Conservation (phyloP, 2,329 filamentous ascomycete species). For the Hysterium pulicare region DNA sequence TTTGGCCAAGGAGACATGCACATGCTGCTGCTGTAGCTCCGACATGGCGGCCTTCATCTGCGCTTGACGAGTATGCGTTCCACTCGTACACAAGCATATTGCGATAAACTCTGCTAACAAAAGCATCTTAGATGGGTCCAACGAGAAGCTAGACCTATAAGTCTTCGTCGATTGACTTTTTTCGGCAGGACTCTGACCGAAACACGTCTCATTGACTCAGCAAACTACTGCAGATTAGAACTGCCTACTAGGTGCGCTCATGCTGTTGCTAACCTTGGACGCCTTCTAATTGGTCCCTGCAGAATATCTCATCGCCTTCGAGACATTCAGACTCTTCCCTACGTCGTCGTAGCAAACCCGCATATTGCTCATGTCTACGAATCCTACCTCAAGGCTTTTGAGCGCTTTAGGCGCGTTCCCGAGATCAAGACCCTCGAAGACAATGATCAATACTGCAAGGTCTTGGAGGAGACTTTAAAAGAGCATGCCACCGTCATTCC, state of each 20-base stretch:
- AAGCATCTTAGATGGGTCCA: slow-evolving; percentile 78
- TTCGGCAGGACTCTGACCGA: slow-evolving; percentile 94
- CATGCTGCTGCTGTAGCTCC: slow-evolving; percentile 42
- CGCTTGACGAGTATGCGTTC: slow-evolving; percentile 56
- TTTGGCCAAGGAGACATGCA: slow-evolving; percentile 10
- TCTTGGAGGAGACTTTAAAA: slow-evolving; percentile 74
- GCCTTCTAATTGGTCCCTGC: slow-evolving; percentile 1
- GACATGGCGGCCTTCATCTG: slow-evolving; percentile 56
- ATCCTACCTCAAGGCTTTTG: slow-evolving; percentile 95
- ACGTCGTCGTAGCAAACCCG: slow-evolving; percentile 91
- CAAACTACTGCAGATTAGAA: slow-evolving; percentile 96
- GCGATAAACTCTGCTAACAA: slow-evolving; percentile 10
- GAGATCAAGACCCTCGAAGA: slow-evolving; percentile 84
- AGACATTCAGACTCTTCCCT: slow-evolving; percentile 95
- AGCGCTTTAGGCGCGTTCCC: slow-evolving; percentile 77
- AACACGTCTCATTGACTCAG: slow-evolving; percentile 82
- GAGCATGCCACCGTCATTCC: slow-evolving; percentile 93
- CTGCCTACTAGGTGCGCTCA: slow-evolving; percentile 69
- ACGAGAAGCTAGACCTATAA: slow-evolving; percentile 90
- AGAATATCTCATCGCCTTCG: slow-evolving; percentile 91
- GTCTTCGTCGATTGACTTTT: slow-evolving; percentile 91
- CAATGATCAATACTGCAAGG: slow-evolving; percentile 81
- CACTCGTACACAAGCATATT: background rate
- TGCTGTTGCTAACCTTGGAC: background rate
- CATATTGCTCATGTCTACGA: slow-evolving; percentile 96